Base-by-base conservation (phyloP, 768 basidiomycete species). In the Exidia glandulosa region DNA sequence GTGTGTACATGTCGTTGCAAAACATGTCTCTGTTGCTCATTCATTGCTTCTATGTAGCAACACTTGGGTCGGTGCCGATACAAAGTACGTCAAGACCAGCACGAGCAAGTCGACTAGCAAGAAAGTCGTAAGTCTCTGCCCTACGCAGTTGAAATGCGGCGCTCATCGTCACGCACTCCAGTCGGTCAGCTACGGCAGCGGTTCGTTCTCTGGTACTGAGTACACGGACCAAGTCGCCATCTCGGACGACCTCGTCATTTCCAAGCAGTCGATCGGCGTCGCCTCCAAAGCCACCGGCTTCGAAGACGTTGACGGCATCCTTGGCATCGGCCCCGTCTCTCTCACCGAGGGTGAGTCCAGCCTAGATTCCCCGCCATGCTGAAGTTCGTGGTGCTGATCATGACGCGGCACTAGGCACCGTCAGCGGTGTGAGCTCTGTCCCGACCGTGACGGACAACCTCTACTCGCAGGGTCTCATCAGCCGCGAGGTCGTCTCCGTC, bases 401-500 rank as follows among this genome's bases (percentile, higher is more conserved):
- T n/a, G n/a, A n/a, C n/a, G n/a, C n/a, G n/a, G n/a, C n/a, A n/a
- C n/a, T 50, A 52, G 57, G 57, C 31, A 61, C 61, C 31, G 61
- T 61, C 23, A 58, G 32, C 32, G 60, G 57, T 41, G 77, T 81
- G 36, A 69, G 69, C 2, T 68, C 68, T 23, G 75, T 82, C 25
- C 79, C 81, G 9, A 84, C 83, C 12, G 77, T 85, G 19, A 81
- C 77, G n/a, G 78, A 83, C 70, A 84, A 79, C 67, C 74, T 83
- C 13, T 79, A 73, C 68, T 34, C 69, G 10, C 75, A 81, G 65
- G 77, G 78, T 10, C 69, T 68, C 2, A 83, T 85, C 61, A 54
- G 73, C 14, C 63, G 70, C 13, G 69, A 80, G 62, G 73, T 74
- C 3, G 71, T 84, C 59, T 80, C 79, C 3, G 79, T 83, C 65